A percentile compares a stretch with the other conserved stretches of the same genome.
Evolutionary conservation across 345 rosid species (phyloP).

Genomic region (Eucalyptus erythrocorys): DNA sequence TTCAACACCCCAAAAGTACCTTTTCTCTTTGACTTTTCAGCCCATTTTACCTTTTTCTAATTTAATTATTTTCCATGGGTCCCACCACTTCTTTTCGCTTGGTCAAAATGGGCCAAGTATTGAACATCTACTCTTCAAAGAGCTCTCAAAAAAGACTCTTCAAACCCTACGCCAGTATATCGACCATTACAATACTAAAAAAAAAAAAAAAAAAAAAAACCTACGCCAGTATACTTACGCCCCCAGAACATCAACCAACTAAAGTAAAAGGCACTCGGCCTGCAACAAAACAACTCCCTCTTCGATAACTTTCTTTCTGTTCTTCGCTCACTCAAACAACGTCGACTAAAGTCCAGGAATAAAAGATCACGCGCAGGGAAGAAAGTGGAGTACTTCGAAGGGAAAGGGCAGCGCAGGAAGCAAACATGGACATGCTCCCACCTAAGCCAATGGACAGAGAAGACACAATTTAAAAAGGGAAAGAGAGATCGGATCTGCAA

Average conservation of each 20-base stretch:
- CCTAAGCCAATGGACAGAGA: background rate
- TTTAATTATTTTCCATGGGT: too few relatives aligned
- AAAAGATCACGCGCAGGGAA: background rate
- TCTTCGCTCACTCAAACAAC: too few relatives aligned
- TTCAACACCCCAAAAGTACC: too few relatives aligned
- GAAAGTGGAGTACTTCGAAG: too few relatives aligned
- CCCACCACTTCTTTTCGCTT: too few relatives aligned
- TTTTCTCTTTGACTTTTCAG: too few relatives aligned
- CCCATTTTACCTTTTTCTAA: too few relatives aligned
- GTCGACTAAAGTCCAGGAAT: background rate
- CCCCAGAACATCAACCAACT: background rate
- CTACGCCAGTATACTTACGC: background rate
- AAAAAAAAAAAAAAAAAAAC: too few relatives aligned
- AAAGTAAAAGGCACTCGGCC: too few relatives aligned
- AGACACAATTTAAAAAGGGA: background rate
- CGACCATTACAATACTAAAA: too few relatives aligned
- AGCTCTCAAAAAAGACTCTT: too few relatives aligned
- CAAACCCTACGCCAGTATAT: background rate
- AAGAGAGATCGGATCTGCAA: background rate
- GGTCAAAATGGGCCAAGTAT: too few relatives aligned
- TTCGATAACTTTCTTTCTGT: background rate
- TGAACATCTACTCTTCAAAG: background rate
- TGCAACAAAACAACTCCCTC: background rate
- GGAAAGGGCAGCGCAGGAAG: background rate
- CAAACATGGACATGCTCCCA: background rate